These are phyloP conservation scores for Myxozyma udenii DNA, from an alignment of 805 yeast species.

Conservation along the genomic window DNA sequence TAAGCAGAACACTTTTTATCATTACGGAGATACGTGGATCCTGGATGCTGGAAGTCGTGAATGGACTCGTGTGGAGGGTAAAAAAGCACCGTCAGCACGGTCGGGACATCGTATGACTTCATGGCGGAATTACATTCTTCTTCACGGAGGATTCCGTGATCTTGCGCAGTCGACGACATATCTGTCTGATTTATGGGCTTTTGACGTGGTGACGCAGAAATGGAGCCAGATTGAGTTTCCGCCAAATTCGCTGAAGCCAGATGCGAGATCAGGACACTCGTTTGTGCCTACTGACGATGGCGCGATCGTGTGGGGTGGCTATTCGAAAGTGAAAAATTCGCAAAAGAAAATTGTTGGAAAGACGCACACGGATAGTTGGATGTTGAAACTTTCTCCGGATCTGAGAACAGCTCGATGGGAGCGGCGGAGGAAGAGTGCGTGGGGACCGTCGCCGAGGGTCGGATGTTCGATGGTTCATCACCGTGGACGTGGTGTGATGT, in stretches of 20 bases:
- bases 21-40: constrained; percentile 95
- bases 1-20: constrained; percentile 91
- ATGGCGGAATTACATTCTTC: constrained; percentile 85
- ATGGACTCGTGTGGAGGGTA: constrained; percentile 82
- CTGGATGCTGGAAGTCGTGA: constrained; percentile 79
- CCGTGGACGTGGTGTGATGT: constrained; percentile 85
- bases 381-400: constrained; percentile 80
- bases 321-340: constrained; percentile 80
- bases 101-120: constrained; percentile 88
- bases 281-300: constrained; percentile 76
- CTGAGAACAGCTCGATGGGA: constrained; percentile 79
- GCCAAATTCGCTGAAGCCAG: constrained; percentile 74
- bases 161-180: constrained; percentile 80
- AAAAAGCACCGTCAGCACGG: constrained; percentile 70
- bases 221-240: constrained; percentile 92
- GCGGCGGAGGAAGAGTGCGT: constrained; percentile 82
- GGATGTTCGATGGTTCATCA: constrained; percentile 88
- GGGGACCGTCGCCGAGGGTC: constrained; percentile 89
- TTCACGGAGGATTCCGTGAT: constrained; percentile 93
- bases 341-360: constrained; percentile 90
- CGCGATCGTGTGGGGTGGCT: constrained; percentile 87
- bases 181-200: constrained; percentile 83
- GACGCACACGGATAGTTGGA: constrained; percentile 81
- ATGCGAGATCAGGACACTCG: constrained; percentile 91
- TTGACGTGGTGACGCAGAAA: constrained; percentile 82